Conservation (phyloP, 768 basidiomycete species). For the Kwoniella sp. region DNA sequence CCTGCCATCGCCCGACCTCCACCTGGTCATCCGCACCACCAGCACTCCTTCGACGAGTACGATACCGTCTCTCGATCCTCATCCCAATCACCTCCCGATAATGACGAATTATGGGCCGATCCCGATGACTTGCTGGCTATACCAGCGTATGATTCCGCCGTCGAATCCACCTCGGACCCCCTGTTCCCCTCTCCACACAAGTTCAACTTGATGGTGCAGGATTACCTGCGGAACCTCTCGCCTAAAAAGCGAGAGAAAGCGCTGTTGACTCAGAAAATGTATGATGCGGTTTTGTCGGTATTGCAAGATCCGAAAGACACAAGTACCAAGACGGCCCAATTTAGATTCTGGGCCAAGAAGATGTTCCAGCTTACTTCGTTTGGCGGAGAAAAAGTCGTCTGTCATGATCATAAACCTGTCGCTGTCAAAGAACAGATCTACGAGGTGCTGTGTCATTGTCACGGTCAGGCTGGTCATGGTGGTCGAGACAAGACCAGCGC, state of each 20-base stretch:
- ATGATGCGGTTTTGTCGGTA: constrained; percentile 72
- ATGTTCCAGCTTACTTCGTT: constrained; percentile 62
- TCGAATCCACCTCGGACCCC: constrained; percentile 17
- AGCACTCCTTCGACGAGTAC: constrained; percentile 10
- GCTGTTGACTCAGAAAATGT: constrained; percentile 70
- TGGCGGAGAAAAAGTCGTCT: constrained; percentile 60
- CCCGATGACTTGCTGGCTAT: constrained; percentile 17
- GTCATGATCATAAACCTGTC: constrained; percentile 73
- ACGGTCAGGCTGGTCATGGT: constrained; percentile 67
- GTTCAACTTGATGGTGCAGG: constrained; percentile 64
- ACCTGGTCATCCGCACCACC: constrained; percentile 9
- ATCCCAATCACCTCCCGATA: constrained; percentile 12
- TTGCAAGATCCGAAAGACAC: constrained; percentile 62
- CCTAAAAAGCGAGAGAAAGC: constrained; percentile 68
- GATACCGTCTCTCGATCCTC: constrained; percentile 18
- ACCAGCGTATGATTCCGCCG: constrained; percentile 16
- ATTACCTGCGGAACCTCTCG: constrained; percentile 66
- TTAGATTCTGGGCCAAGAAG: constrained; percentile 80
- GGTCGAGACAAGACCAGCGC: constrained; percentile 78
- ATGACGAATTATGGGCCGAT: constrained; percentile 22
- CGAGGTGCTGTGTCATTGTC: constrained; percentile 73
- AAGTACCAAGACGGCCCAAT: constrained; percentile 65
- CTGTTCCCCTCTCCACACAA: constrained; percentile 65
- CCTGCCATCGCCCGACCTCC: constrained; percentile 12
- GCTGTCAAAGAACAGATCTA: constrained; percentile 78